Percentiles rank a stretch among this genome's conserved stretches.
phyloP scores from a whole-genome alignment of 257 asterid genomes.

The Striga asiatica region DNA sequence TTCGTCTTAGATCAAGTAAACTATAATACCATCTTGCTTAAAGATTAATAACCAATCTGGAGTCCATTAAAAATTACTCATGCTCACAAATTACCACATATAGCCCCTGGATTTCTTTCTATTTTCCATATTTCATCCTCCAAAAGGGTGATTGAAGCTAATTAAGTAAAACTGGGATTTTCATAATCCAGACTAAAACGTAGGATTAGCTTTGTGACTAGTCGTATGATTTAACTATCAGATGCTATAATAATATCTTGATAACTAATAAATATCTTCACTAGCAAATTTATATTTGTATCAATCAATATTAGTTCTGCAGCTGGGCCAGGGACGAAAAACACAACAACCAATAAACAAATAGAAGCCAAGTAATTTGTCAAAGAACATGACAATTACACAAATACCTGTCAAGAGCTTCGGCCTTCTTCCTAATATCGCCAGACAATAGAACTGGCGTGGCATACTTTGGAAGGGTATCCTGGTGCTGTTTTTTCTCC shows the following conservation, averaged over 20 bases:
- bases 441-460: slow-evolving; percentile 60
- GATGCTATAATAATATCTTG: no score
- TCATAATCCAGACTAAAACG: no score
- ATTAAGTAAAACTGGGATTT: no score
- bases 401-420: slow-evolving; percentile 66
- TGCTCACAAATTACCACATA: not conserved
- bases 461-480: slow-evolving; percentile 62
- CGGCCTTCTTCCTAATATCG: slow-evolving; percentile 69
- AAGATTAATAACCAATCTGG: not conserved
- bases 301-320: no score
- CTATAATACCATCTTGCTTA: not conserved
- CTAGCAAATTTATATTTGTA: no score
- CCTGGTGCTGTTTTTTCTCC: slow-evolving; percentile 77
- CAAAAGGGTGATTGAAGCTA: no score
- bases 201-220: no score
- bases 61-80: no score
- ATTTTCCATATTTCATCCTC: no score
- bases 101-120: not conserved
- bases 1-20: not conserved
- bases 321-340: not conserved
- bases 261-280: no score
- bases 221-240: no score
- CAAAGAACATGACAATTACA: not conserved
- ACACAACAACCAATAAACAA: not conserved
- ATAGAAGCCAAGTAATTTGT: not conserved